A percentile compares a stretch with the other conserved stretches of the same genome.
phyloP scores from a whole-genome alignment of 371 early-diverging fungal genomes.

The Mucor lusitanicus region DNA sequence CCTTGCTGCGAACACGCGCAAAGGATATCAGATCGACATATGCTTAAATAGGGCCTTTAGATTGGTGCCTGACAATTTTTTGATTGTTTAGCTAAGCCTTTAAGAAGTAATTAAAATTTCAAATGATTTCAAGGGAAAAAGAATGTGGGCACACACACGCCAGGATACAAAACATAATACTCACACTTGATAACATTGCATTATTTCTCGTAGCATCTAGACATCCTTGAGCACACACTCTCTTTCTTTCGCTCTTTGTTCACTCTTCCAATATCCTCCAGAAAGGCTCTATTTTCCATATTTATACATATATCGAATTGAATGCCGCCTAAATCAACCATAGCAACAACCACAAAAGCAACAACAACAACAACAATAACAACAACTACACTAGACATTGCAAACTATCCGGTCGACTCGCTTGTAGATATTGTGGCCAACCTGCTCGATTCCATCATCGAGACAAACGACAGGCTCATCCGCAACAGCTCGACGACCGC shows the following conservation, averaged over 20 bases:
- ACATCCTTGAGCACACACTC: not conserved
- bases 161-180: not conserved
- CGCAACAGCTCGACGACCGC: conserved; percentile 47
- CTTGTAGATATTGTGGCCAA: conserved; percentile 51
- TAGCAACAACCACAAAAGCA: not conserved
- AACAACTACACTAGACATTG: conserved; percentile 30
- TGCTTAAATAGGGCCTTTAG: conserved; percentile 7
- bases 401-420: conserved; percentile 34
- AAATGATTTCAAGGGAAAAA: conserved; percentile 5
- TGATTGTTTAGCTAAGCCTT: conserved; percentile 6
- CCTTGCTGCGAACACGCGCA: conserved; percentile 7
- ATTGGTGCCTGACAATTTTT: conserved; percentile 3
- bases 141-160: not conserved
- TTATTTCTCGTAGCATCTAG: not conserved
- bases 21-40: conserved; percentile 12
- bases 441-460: conserved; percentile 55
- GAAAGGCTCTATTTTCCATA: conserved; percentile 3
- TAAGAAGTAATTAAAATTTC: not conserved
- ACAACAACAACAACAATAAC: not conserved
- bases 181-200: not conserved
- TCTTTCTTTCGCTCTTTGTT: not conserved
- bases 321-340: conserved; percentile 7
- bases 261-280: not conserved
- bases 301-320: conserved; percentile 1
- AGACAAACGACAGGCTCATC: conserved; percentile 67